phyloP scores from a whole-genome alignment of 1,284 basidiomycete species.

The Puccinia triticina region DNA sequence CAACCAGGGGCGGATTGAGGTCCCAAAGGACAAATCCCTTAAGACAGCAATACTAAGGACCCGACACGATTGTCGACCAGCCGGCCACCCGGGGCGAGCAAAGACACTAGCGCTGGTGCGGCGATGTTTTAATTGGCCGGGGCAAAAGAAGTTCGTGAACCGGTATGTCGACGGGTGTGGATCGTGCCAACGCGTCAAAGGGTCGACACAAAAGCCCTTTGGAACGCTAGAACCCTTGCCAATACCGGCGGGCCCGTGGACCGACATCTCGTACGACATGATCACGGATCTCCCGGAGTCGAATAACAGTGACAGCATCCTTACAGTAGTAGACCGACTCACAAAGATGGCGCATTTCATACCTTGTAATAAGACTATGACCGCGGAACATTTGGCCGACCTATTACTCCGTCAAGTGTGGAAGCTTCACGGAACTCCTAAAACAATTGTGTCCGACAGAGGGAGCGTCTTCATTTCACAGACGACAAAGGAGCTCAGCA shows the following conservation, averaged over 20 bases:
- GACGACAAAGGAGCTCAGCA: neutral
- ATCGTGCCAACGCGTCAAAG: too few relatives aligned
- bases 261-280: too few relatives aligned
- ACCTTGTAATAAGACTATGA: neutral
- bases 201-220: too few relatives aligned
- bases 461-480: slow-evolving; percentile 23
- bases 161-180: too few relatives aligned
- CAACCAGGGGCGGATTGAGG: slow-evolving; percentile 54
- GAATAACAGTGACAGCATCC: neutral
- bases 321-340: slow-evolving; percentile 12
- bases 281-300: neutral
- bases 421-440: slow-evolving; percentile 20
- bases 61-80: slow-evolving; percentile 54
- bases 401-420: neutral
- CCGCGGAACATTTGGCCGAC: neutral
- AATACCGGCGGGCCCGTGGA: too few relatives aligned
- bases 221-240: too few relatives aligned
- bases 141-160: too few relatives aligned
- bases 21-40: slow-evolving; percentile 58
- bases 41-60: slow-evolving; percentile 58
- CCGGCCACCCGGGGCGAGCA: neutral
- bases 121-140: too few relatives aligned
- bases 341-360: slow-evolving; percentile 20
- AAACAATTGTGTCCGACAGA: slow-evolving; percentile 24
- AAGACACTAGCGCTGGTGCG: neutral